Base-by-base conservation (phyloP, 1,284 basidiomycete genomes). In the Ganoderma lingzhi region DNA sequence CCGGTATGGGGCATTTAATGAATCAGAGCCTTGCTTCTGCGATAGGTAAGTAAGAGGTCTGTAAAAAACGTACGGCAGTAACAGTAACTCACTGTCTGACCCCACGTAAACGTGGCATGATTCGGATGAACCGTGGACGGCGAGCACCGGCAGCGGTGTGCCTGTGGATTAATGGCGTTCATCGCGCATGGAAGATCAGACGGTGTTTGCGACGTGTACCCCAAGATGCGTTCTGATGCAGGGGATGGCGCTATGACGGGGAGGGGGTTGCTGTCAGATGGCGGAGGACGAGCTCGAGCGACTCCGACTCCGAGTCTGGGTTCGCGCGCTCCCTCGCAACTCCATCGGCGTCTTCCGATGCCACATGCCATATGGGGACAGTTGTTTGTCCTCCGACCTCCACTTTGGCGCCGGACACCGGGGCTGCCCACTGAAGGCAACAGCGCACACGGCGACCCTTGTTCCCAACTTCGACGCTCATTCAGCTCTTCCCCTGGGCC, bases 341-440 rank as follows among this genome's bases (percentile, higher is more conserved):
- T 10, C 12, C 19, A 41, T n/a, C 19, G 10, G 58, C 39, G 58
- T 32, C 32, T 19, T n/a, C 39, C 19, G 19, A 58, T 19, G 15
- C 5, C 28, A 58, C 35, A 23, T 60, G 17, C 58, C 37, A 39
- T 39, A 60, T 60, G 14, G 12, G 58, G 58, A 39, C n/a, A 60
- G 58, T 60, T 23, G 58, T 60, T 60, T 60, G 58, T 60, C 19
- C 35, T 41, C 58, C 58, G 19, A 60, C n/a, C 5, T 19, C 35
- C n/a, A 9, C 12, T 14, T 23, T 39, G 5, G 17, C 58, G 35
- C 32, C n/a, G 35, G 30, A 56, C 53, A 4, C 30, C 53, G 30
- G 35, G 6, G 30, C 53, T 56, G 15, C n/a, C 48, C 48, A 23
- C 23, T 23, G 23, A 8, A 10, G 19, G 56, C 17, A 58, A 19